Evolutionary conservation across 202 grass and related monocot genomes (phyloP), one percentile per base, ranked within the genome.

Genomic region (Panicum hallii): DNA sequence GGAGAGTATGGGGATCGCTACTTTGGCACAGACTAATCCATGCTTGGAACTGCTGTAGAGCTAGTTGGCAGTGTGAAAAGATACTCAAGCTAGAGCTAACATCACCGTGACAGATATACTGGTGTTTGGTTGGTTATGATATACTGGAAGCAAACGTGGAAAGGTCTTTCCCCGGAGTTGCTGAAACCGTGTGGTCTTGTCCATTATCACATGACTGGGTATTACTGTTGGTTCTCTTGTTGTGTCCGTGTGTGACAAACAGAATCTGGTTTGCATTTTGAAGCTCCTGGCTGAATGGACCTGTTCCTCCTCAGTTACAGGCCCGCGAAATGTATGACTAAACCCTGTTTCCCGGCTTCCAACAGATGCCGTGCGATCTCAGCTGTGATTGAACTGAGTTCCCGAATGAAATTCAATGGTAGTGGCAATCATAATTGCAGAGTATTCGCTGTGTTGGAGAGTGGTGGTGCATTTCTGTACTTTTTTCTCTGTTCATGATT

Each of bases 1-100:
- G 95, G 93, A 2, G 95, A 98, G 71, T 98, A 93, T 61, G 95
- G 95, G 0, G 95, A 98, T 67, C 91, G 93, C 50, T 95, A 98
- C 84, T 98, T 98, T 3, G 95, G 95, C 73, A 98, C 95, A 45
- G 95, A 98, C 71, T 90, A 87, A 77, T 46, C 41, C 6, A 7
- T 48, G 22, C 30, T 64, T 79, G 82, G 79, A 69, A 9, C 47
- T 46, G 40, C 22, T 89, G 77, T 79, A 26, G 26, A 26, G 26
- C 26, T 26, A 47, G 16, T 44, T 54, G 54, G 80, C 36, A 52
- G 3, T 58, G 26, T 7, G 13, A 67, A 78, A 52, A 49, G 67
- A 74, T 16, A 67, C 30, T 45, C 63, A 9, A 82, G 50, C 49
- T 84, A 80, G 87, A 77, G 50, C 83, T 85, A 72, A 90, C 75